Conservation (phyloP, 176 grass and related monocot species). For the Thalia dealbata region DNA sequence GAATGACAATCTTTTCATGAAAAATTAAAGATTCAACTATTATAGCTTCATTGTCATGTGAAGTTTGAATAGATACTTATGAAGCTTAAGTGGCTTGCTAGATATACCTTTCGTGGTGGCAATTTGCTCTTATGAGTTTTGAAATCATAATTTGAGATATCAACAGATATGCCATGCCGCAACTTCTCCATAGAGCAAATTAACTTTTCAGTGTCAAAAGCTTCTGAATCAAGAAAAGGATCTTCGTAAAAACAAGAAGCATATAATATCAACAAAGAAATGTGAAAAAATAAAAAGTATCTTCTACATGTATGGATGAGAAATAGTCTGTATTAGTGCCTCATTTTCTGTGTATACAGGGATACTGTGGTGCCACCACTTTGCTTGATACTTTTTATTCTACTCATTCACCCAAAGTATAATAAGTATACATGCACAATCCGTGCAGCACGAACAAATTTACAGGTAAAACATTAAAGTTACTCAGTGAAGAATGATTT, state of each 20-base stretch:
- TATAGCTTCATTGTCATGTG: background rate
- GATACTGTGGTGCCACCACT: too few relatives aligned
- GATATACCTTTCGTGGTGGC: slow-evolving; percentile 60
- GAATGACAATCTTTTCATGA: background rate
- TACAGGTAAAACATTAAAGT: too few relatives aligned
- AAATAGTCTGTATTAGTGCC: too few relatives aligned
- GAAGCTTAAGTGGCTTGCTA: background rate
- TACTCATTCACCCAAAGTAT: too few relatives aligned
- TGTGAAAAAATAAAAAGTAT: background rate
- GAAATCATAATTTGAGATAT: slow-evolving; percentile 84
- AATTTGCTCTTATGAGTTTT: slow-evolving; percentile 73
- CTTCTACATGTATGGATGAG: too few relatives aligned
- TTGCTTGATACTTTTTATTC: too few relatives aligned
- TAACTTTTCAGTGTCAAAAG: slow-evolving; percentile 78
- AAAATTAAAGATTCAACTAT: background rate
- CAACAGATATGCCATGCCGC: slow-evolving; percentile 66
- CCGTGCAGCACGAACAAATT: too few relatives aligned
- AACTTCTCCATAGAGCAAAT: slow-evolving; percentile 73
- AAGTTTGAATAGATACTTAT: background rate
- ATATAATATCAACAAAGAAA: background rate
- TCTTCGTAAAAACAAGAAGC: background rate
- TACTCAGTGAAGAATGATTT: too few relatives aligned
- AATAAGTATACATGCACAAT: too few relatives aligned
- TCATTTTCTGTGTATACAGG: too few relatives aligned
- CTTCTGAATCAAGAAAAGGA: slow-evolving; percentile 50